phyloP scores from a whole-genome alignment of 805 yeast genomes.

The Nakazawaea ambrosiae region DNA sequence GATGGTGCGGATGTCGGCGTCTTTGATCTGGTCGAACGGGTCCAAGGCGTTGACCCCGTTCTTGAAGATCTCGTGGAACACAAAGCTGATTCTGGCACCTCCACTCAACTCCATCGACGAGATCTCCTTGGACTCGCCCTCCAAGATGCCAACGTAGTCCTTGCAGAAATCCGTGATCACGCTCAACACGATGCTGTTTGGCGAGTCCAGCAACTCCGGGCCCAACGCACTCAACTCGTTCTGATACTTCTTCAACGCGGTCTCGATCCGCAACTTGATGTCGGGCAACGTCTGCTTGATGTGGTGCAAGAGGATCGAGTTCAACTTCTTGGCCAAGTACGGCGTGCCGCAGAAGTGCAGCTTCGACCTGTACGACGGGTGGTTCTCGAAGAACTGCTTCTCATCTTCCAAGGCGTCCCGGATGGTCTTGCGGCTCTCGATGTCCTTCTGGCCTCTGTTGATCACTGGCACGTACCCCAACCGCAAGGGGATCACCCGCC shows the following conservation, averaged over 20 bases:
- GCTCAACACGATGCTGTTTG: slow-evolving; percentile 81
- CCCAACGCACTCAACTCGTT: slow-evolving; percentile 73
- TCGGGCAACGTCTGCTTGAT: slow-evolving; percentile 87
- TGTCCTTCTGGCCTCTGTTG: slow-evolving; percentile 95
- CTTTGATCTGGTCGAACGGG: slow-evolving; percentile 95
- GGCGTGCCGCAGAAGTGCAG: slow-evolving; percentile 99
- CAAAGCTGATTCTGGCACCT: slow-evolving; percentile 96
- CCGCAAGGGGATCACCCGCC: slow-evolving; percentile 90
- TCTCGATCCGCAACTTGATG: slow-evolving; percentile 83
- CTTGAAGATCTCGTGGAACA: slow-evolving; percentile 91
- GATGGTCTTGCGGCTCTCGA: slow-evolving; percentile 80
- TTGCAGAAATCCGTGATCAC: slow-evolving; percentile 90
- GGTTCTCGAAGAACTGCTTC: slow-evolving; percentile 73
- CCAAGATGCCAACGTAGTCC: slow-evolving; percentile 84
- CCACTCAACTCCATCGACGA: slow-evolving; percentile 89
- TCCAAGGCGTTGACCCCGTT: slow-evolving; percentile 88
- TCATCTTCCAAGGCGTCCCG: slow-evolving; percentile 83
- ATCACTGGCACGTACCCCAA: slow-evolving; percentile 96
- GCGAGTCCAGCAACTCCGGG: slow-evolving; percentile 83
- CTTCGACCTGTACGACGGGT: slow-evolving; percentile 85
- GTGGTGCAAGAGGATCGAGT: slow-evolving; percentile 81
- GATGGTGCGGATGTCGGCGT: slow-evolving; percentile 91
- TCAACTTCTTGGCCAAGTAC: slow-evolving; percentile 85
- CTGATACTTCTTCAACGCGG: slow-evolving; percentile 78
- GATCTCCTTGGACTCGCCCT: slow-evolving; percentile 88